Conservation (phyloP, 2,329 filamentous ascomycete species). For the Diaporthe australafricana region DNA sequence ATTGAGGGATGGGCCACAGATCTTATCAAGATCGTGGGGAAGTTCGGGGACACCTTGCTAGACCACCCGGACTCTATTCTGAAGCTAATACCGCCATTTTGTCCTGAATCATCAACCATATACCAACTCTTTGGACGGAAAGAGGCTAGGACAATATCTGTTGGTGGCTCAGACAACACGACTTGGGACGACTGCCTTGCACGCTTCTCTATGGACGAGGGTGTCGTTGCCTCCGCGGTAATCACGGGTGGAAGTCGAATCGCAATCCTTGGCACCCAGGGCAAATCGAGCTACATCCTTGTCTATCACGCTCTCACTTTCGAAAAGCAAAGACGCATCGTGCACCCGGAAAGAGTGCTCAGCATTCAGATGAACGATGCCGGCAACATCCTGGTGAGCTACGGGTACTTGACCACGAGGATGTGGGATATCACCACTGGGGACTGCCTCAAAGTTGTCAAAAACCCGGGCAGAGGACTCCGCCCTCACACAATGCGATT, state of each 20-base stretch:
- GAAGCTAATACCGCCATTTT: constrained; percentile 52
- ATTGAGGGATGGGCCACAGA: constrained; percentile 49
- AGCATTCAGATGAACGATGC: constrained; percentile 41
- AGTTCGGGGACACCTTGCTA: constrained; percentile 46
- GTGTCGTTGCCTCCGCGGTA: constrained; percentile 36
- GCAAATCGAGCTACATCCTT: constrained; percentile 31
- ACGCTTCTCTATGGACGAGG: constrained; percentile 37
- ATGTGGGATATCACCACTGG: constrained; percentile 45
- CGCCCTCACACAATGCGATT: constrained; percentile 44
- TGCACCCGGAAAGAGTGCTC: constrained; percentile 41
- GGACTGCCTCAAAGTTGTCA: constrained; percentile 39
- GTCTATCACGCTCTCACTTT: constrained; percentile 41
- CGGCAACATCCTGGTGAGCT: constrained; percentile 43
- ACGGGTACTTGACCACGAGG: constrained; percentile 43
- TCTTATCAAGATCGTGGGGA: constrained; percentile 50
- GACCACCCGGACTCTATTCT: constrained; percentile 49
- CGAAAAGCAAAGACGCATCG: constrained; percentile 39
- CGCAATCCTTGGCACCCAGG: constrained; percentile 13
- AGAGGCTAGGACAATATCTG: constrained; percentile 35
- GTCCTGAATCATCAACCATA: constrained; percentile 49
- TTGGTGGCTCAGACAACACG: constrained; percentile 37
- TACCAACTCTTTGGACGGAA: constrained; percentile 46
- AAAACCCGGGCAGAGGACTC: constrained; percentile 40
- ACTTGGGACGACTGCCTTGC: constrained; percentile 45
- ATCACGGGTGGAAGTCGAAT: constrained; percentile 35